Base-by-base conservation (phyloP, 129 eudicot species). In the Mikania micrantha region DNA sequence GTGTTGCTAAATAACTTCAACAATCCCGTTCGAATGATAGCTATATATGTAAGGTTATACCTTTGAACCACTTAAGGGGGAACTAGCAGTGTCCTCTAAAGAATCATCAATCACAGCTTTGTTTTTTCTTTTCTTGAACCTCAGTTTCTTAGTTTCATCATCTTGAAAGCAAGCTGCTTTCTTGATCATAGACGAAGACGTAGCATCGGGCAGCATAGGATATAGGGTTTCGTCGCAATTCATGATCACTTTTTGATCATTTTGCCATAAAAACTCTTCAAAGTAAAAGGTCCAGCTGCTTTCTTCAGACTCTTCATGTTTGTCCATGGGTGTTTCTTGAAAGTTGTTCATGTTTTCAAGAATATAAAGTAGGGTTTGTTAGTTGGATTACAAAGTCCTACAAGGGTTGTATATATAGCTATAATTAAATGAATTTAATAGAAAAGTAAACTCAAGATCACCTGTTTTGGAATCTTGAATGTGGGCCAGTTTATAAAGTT, bases 221-320 rank as follows among this genome's bases (percentile, higher is more conserved):
- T 49, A 68, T 73, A 73, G 65, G 52, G 64, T 71, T 62, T 77
- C 76, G 66, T 58, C 65, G 59, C 76, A 71, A 76, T 13, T 38
- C 76, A 69, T 59, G 69, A 40, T 25, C 34, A 67, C 38, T 31
- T 82, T 64, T 20, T 71, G 62, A 45, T 80, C 78, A 44, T 54
- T 76, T 69, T 76, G 69, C 31, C 76, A 68, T 56, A 59, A 21
- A 50, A 85, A 85, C 40, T 83, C 89, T 20, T 87, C 87, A 72
- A 87, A 66, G 74, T 87, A 90, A 67, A 63, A 83, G 66, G 92
- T 84, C 97, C 95, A 90, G 53, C 92, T 79, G 74, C 97, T 90
- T 70, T 90, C 97, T 62, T 90, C 92, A 3, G 78, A 74, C 59
- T 58, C 70, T 45, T 58, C 56, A 68, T 48, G 44, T 66, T 76